A percentile compares a stretch with the other conserved stretches of the same genome.
Evolutionary conservation across 2,329 filamentous ascomycete genomes (phyloP).

Genomic region (Fusarium sp.): DNA sequence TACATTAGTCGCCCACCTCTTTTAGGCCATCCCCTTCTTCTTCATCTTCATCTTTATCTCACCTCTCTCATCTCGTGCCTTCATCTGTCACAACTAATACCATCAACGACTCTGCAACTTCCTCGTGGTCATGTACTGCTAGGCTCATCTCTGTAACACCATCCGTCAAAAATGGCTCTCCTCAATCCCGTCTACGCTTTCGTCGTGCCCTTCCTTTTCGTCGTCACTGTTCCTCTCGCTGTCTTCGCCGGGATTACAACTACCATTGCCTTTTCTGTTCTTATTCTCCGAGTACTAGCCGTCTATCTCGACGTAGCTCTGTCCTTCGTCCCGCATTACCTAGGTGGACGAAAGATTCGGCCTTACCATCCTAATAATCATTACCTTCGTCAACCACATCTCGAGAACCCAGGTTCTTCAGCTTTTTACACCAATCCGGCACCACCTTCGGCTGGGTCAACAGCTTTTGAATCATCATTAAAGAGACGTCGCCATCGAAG

Average conservation of each 20-base stretch:
- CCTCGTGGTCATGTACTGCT: conserved; percentile 39
- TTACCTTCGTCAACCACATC: conserved; percentile 27
- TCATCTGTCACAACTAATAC: conserved; percentile 11
- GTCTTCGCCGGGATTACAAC: conserved; percentile 73
- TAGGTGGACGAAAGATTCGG: conserved; percentile 56
- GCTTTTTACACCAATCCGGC: conserved; percentile 11
- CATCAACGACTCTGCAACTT: conserved; percentile 11
- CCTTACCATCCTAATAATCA: conserved; percentile 42
- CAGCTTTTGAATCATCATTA: conserved; percentile 31
- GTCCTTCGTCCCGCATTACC: conserved; percentile 67
- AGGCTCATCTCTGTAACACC: conserved; percentile 26
- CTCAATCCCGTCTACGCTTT: conserved; percentile 67
- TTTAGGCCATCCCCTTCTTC: not conserved
- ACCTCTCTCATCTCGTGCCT: not conserved
- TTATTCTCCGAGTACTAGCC: conserved; percentile 69
- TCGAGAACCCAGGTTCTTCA: conserved; percentile 16
- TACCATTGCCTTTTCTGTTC: conserved; percentile 68
- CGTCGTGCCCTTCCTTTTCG: conserved; percentile 70
- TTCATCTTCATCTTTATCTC: not conserved
- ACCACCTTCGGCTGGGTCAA: conserved; percentile 34
- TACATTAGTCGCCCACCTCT: conserved; percentile 10
- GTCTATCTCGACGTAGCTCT: conserved; percentile 73
- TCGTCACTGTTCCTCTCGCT: conserved; percentile 72
- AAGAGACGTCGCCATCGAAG: conserved; percentile 50
- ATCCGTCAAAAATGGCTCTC: conserved; percentile 58